Percentiles rank a stretch among this genome's conserved stretches.
phyloP scores from a whole-genome alignment of 2,329 filamentous ascomycete species.

The Alternaria viburni region DNA sequence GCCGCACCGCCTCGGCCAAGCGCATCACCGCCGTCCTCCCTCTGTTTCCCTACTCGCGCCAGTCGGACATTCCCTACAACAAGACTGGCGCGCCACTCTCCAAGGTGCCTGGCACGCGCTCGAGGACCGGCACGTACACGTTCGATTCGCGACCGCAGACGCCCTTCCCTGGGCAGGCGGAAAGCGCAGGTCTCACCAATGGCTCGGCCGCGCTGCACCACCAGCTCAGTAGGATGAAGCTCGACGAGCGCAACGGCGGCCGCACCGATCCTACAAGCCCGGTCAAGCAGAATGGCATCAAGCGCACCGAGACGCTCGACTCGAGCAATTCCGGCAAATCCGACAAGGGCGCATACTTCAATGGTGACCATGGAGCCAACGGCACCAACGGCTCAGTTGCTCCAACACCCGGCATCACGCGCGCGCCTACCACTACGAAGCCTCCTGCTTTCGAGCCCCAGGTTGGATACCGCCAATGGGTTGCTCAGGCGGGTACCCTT shows the following conservation, averaged over 20 bases:
- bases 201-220: conserved; percentile 74
- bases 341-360: conserved; percentile 27
- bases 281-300: conserved; percentile 31
- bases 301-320: conserved; percentile 43
- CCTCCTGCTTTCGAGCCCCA: conserved; percentile 74
- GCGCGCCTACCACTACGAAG: conserved; percentile 51
- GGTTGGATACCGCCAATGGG: conserved; percentile 97
- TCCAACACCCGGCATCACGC: conserved; percentile 21
- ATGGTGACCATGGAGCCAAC: conserved; percentile 35
- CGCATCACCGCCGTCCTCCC: conserved; percentile 93
- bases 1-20: conserved; percentile 91
- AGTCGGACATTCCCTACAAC: conserved; percentile 96
- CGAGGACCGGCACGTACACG: conserved; percentile 66
- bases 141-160: conserved; percentile 93
- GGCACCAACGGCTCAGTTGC: conserved; percentile 16
- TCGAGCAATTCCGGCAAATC: conserved; percentile 40
- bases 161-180: conserved; percentile 73
- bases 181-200: conserved; percentile 69
- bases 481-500: conserved; percentile 93
- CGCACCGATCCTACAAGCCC: conserved; percentile 36
- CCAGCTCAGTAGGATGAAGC: conserved; percentile 71
- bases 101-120: conserved; percentile 59
- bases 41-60: conserved; percentile 94
- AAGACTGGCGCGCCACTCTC: conserved; percentile 89
- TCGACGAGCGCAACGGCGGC: conserved; percentile 61